Conservation (phyloP, 441 rosid species). For the Pelargonium myrrhifolium region DNA sequence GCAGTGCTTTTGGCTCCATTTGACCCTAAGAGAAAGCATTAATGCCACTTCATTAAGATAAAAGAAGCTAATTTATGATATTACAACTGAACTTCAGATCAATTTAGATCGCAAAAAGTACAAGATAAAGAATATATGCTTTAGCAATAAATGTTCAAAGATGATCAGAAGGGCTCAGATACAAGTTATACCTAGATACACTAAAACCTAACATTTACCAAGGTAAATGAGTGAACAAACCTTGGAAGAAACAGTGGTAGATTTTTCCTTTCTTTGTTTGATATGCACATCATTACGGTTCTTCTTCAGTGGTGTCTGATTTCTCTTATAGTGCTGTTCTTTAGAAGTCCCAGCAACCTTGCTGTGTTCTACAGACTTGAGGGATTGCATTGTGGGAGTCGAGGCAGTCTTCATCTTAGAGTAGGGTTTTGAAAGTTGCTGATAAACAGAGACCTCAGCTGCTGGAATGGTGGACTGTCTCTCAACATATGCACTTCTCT, state of each 20-base stretch:
- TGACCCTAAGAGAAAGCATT: conserved; percentile 45
- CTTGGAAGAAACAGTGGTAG: conserved; percentile 15
- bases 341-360: conserved; percentile 27
- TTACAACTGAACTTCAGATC: not conserved
- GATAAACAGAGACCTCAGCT: conserved; percentile 20
- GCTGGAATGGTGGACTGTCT: conserved; percentile 15
- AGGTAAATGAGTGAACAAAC: conserved; percentile 25
- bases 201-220: not conserved
- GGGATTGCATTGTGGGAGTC: conserved; percentile 31
- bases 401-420: conserved; percentile 23
- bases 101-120: not conserved
- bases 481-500: conserved; percentile 16
- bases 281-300: conserved; percentile 23
- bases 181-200: not conserved
- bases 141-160: not conserved
- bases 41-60: conserved; percentile 12
- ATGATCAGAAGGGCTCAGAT: not conserved
- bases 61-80: not conserved
- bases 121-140: not conserved
- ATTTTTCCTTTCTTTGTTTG: conserved; percentile 34
- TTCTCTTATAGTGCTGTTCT: conserved; percentile 34
- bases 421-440: conserved; percentile 28
- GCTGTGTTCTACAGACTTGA: conserved; percentile 25
- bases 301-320: conserved; percentile 27
- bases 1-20: conserved; percentile 37